These are phyloP conservation scores for Neofusicoccum ribis DNA, from an alignment of 2,329 filamentous ascomycete genomes.

Conservation along the genomic window DNA sequence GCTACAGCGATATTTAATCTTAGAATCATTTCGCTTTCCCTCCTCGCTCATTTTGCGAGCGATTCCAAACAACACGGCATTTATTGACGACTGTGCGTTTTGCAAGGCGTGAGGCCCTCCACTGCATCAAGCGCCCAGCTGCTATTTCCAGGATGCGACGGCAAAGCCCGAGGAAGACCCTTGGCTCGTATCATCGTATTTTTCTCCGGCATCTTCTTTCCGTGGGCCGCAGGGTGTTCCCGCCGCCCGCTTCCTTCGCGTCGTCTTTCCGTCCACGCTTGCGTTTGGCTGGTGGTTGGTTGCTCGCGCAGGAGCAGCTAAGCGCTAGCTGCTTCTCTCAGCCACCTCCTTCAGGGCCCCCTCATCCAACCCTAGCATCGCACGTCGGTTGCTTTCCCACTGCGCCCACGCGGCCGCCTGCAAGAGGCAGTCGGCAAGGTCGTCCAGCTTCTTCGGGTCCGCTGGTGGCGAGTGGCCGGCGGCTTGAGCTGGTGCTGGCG, in stretches of 20 bases:
- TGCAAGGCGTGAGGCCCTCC: neutral
- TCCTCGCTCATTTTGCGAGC: constrained; percentile 6
- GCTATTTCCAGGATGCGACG: constrained; percentile 5
- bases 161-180: constrained; percentile 1
- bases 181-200: constrained; percentile 4
- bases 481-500: neutral
- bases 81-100: constrained; percentile 12
- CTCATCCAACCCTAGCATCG: constrained; percentile 23
- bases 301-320: neutral
- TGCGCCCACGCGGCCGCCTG: constrained; percentile 76
- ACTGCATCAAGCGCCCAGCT: neutral
- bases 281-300: too few species aligned
- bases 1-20: constrained; percentile 9
- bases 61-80: neutral
- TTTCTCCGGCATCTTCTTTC: constrained; percentile 1
- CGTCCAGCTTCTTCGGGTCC: constrained; percentile 65
- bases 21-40: constrained; percentile 14
- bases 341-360: constrained; percentile 8
- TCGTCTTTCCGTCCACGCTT: too few species aligned
- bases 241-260: neutral
- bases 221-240: constrained; percentile 10
- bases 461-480: neutral
- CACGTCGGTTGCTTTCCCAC: constrained; percentile 64
- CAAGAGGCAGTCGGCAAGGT: constrained; percentile 76
- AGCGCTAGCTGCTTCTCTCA: constrained; percentile 7